These are phyloP conservation scores for Macrolepiota albuminosa DNA, from an alignment of 768 basidiomycete genomes.

Conservation along the genomic window DNA sequence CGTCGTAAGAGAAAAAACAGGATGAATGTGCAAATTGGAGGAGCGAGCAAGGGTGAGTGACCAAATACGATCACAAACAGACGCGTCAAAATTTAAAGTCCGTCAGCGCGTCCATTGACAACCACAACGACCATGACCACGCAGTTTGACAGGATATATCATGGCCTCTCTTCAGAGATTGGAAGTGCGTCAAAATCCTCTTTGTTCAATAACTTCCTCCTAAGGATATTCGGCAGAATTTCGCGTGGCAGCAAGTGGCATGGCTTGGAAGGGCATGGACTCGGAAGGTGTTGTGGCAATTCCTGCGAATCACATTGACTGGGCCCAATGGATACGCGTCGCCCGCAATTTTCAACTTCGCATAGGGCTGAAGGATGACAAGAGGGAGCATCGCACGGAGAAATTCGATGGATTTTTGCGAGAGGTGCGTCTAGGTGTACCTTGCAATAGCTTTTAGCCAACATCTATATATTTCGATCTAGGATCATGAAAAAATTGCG, in stretches of 20 bases:
- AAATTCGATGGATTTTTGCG: slow-evolving; percentile 93
- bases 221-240: slow-evolving; percentile 50
- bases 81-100: slow-evolving; percentile 39
- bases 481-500: slow-evolving; percentile 91
- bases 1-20: slow-evolving; percentile 9
- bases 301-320: slow-evolving; percentile 71
- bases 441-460: background rate
- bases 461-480: slow-evolving; percentile 2
- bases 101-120: slow-evolving; percentile 34
- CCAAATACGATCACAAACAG: slow-evolving; percentile 13
- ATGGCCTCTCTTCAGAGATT: slow-evolving; percentile 62
- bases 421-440: slow-evolving; percentile 52
- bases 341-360: slow-evolving; percentile 90
- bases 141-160: slow-evolving; percentile 84
- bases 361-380: slow-evolving; percentile 48
- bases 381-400: slow-evolving; percentile 66
- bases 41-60: background rate
- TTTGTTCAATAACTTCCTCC: slow-evolving; percentile 6
- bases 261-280: slow-evolving; percentile 91
- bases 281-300: slow-evolving; percentile 60
- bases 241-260: slow-evolving; percentile 83
- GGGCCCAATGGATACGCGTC: slow-evolving; percentile 88
- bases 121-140: slow-evolving; percentile 48
- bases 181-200: slow-evolving; percentile 64
- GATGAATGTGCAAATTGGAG: slow-evolving; percentile 3